These are phyloP conservation scores for Escallonia herrerae DNA, from an alignment of 129 eudicot genomes.

Conservation along the genomic window DNA sequence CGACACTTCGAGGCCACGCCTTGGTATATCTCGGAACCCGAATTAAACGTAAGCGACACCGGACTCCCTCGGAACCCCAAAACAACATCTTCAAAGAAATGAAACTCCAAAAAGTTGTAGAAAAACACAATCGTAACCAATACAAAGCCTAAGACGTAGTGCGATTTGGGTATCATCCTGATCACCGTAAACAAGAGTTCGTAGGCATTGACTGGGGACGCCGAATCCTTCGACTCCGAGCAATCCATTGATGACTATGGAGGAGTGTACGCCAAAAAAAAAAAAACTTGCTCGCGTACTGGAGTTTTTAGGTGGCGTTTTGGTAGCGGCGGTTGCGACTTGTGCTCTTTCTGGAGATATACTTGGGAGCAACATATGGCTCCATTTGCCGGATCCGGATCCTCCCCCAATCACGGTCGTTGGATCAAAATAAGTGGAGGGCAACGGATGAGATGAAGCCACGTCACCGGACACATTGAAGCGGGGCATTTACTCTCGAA, in stretches of 20 bases:
- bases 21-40: conserved; percentile 50
- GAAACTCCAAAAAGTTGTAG: conserved; percentile 64
- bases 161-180: conserved; percentile 37
- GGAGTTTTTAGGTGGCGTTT: not conserved
- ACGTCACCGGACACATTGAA: too few relatives aligned
- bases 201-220: conserved; percentile 19
- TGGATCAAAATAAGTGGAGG: too few relatives aligned
- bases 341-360: too few relatives aligned
- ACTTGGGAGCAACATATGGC: too few relatives aligned
- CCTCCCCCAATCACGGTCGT: too few relatives aligned
- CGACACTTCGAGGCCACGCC: conserved; percentile 64
- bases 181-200: conserved; percentile 30
- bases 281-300: not conserved
- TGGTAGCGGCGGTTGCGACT: not conserved
- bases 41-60: conserved; percentile 48
- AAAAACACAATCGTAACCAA: conserved; percentile 21
- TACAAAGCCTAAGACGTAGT: conserved; percentile 25
- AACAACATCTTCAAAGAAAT: conserved; percentile 49
- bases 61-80: conserved; percentile 64
- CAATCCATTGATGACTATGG: conserved; percentile 17
- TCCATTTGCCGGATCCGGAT: too few relatives aligned
- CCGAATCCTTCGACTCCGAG: conserved; percentile 16
- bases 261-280: not conserved
- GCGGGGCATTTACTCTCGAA: too few relatives aligned
- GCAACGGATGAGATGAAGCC: too few relatives aligned